Evolutionary conservation across 1,139 yeast genomes (phyloP), one percentile per base, ranked within the genome.

Genomic region (Meyerozyma carpophila): DNA sequence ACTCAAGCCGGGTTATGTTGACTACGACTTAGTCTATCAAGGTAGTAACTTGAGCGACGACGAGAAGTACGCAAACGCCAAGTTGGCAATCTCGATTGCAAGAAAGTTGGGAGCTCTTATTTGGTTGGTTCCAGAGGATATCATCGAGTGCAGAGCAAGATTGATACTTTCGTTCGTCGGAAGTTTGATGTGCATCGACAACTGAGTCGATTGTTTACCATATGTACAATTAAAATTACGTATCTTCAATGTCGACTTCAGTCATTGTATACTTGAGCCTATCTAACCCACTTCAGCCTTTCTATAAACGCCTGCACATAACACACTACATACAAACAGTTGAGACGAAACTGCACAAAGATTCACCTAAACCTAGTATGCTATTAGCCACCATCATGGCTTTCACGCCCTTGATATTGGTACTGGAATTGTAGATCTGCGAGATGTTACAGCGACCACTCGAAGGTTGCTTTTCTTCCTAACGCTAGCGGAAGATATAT

Each of bases 101-200:
- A 86, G 99, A 77, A 93, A 94, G 66, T 72, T 93, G 54, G 99
- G 99, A 47, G 98, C 97, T 38, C 81, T 94, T 63, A 93, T 93
- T 57, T 93, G 98, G 97, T 77, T 93, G 57, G 96, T 93, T 26
- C 99, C 99, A n/a, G 99, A 93, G 66, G 99, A 93, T 71, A 93
- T 93, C 58, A 88, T 84, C 56, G 98, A 91, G 68, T 97, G 94
- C 37, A 85, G 98, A 69, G 76, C 95, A 41, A 82, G 98, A 65
- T 82, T 93, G 70, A 86, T 93, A 45, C 79, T 91, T 62, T 90
- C 98, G 1, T 93, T 93, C 63, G 89, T 93, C 47, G 98, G 97
- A 46, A 87, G 96, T 47, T 80, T 93, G 66, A 93, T 93, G 98
- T 66, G 69, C 28, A 68, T 72, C 43, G 66, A 65, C 29, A 63